phyloP scores from a whole-genome alignment of 768 basidiomycete species.

The Kwoniella dendrophila region DNA sequence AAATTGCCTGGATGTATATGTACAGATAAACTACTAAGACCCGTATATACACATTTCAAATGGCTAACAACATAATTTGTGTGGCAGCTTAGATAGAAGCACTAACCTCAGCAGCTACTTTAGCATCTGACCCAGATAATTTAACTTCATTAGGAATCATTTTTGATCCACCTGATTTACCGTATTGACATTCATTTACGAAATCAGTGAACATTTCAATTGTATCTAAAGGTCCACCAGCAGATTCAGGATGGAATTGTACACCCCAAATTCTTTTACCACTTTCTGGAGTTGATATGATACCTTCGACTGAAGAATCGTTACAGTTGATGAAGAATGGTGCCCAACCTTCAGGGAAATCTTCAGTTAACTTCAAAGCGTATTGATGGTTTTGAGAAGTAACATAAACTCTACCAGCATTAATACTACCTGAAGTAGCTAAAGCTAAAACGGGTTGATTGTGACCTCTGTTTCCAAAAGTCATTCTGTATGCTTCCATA shows the following conservation, averaged over 20 bases:
- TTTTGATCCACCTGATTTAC: slow-evolving; percentile 19
- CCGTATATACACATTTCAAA: too few relatives aligned
- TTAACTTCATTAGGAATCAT: slow-evolving; percentile 49
- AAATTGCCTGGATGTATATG: too few relatives aligned
- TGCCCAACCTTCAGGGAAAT: slow-evolving; percentile 96
- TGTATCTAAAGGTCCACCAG: slow-evolving; percentile 96
- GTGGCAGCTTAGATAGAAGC: not conserved
- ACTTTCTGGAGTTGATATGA: slow-evolving; percentile 87
- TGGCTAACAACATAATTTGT: not conserved
- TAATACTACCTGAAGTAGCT: slow-evolving; percentile 89
- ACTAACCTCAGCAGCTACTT: slow-evolving; percentile 24
- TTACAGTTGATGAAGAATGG: slow-evolving; percentile 99
- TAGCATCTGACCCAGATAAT: slow-evolving; percentile 35
- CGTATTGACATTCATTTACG: slow-evolving; percentile 71
- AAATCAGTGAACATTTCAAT: slow-evolving; percentile 99
- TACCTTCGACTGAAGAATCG: slow-evolving; percentile 97
- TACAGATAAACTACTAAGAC: too few relatives aligned
- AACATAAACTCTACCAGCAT: slow-evolving; percentile 93
- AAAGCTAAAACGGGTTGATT: slow-evolving; percentile 97
- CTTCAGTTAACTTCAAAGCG: slow-evolving; percentile 88
- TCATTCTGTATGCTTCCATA: slow-evolving; percentile 95
- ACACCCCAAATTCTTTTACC: slow-evolving; percentile 96
- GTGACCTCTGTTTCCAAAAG: slow-evolving; percentile 98
- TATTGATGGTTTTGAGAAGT: slow-evolving; percentile 91
- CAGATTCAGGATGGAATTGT: slow-evolving; percentile 98